Evolutionary conservation across 371 early-diverging fungal genomes (phyloP), one percentile per base, ranked within the genome.

Genomic region (Funneliformis caledonium): DNA sequence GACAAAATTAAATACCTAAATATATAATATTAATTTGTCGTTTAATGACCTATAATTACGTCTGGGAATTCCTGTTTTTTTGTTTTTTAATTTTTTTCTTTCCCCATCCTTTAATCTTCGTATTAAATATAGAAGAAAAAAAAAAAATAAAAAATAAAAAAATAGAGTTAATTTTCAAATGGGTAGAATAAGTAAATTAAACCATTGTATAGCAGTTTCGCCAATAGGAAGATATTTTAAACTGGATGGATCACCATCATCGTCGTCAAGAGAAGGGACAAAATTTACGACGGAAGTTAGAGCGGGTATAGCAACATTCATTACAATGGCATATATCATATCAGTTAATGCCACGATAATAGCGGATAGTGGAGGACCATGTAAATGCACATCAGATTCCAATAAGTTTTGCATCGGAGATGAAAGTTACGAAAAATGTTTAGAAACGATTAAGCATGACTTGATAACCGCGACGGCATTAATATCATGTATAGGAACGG

Each of bases 271-370:
- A 31, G 83, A 85, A 50, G 88, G 87, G 37, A 92, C 93, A 31
- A 82, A 80, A 43, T 91, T 94, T 83, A 86, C 86, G 37, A 89
- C 92, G 33, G 93, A 94, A 85, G 68, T 93, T 48, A 88, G 92
- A 56, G 93, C 92, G 8, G 93, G 94, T 9, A 78, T 91, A 22
- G 88, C 93, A 0, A 93, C 91, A 9, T 94, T 92, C 75, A 87
- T 94, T 68, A 89, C 93, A 48, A 93, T 93, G 94, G 85, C 92
- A 6, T 92, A 92, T 80, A 92, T 92, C 81, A 89, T 93, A 82
- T 89, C 91, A 6, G 93, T 93, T 72, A 94, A 94, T 81, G 90
- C 94, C n/a, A 84, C 91, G 42, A 94, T 95, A 80, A 88, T 95
- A 82, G 87, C 91, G 50, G 93, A 93, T 73, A 89, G 92, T 19